Percentiles rank a stretch among this genome's conserved stretches.
Conservation (phyloP, 305 asterid genomes). For the Solanum hybrid region DNA sequence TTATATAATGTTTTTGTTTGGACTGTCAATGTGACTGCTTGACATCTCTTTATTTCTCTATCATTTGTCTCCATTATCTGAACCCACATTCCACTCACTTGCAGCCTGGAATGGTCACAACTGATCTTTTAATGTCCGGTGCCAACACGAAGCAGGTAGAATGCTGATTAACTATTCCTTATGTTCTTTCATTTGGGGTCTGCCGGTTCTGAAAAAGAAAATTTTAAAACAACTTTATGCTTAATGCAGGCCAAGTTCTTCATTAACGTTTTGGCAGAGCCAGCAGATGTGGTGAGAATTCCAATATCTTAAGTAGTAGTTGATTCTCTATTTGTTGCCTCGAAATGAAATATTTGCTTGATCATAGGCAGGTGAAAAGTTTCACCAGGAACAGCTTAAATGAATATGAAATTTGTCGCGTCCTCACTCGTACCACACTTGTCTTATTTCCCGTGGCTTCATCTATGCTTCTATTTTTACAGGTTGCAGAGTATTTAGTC, state of each 20-base stretch:
- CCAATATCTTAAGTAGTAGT: neutral
- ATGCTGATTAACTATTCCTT: neutral
- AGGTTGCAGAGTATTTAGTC: constrained; percentile 86
- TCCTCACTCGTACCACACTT: neutral
- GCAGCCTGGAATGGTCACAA: constrained; percentile 99
- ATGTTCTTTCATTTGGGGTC: neutral
- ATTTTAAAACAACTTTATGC: neutral
- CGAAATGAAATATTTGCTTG: neutral
- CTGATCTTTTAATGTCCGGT: constrained; percentile 96
- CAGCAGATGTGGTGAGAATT: constrained; percentile 74
- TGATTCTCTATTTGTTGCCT: neutral
- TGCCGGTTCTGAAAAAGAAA: neutral
- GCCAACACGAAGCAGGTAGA: constrained; percentile 85
- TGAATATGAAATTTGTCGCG: neutral
- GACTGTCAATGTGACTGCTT: neutral
- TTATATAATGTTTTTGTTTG: neutral
- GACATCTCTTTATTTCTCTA: neutral
- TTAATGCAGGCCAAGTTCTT: constrained; percentile 84
- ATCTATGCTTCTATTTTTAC: constrained; percentile 3
- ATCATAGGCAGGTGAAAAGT: neutral
- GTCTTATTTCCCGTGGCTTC: neutral
- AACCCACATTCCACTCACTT: neutral
- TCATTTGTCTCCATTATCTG: neutral
- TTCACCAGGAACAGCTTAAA: neutral
- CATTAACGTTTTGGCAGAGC: constrained; percentile 94